Base-by-base conservation (phyloP, 805 yeast genomes). In the Nakazawaea ernobii region DNA sequence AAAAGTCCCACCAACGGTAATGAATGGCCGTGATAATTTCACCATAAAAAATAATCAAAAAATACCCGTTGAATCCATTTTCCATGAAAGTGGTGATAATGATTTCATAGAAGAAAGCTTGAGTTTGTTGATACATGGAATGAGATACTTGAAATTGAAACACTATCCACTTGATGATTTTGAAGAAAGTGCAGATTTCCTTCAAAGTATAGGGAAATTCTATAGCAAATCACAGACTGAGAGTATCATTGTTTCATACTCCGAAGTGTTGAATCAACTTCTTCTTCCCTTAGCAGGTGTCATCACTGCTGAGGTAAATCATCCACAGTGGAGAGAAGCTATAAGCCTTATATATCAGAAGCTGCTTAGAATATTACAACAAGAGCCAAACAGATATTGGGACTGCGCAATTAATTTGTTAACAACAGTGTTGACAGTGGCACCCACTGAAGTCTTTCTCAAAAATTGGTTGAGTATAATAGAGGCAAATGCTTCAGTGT, bases 321-420 rank as follows among this genome's bases (percentile, higher is more conserved):
- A 92, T 61, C 99, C 99, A 3, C 80, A 85, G 1, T 94, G 99
- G 99, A 82, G 84, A 0, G 86, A 81, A 36, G 94, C 97, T 0
- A 77, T 89, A 46, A 75, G 76, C 20, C 67, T 71, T 15, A 79
- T 92, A 11, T 82, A 77, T 60, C 63, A 70, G 13, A 77, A 74
- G 48, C 47, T 44, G 69, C 13, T 73, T 71, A 36, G 63, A 60
- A 48, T 75, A 67, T 42, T 71, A 75, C 68, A 74, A 65, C 48
- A 56, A 58, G 37, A 73, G 63, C 49, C 73, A 54, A 49, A 53
- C 20, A 74, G 71, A 54, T 74, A 69, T 48, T 89, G 96, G 95
- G 74, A 79, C 8, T 70, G 78, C 45, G 77, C 87, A 5, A 73
- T 85, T 42, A 78, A 83, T 30, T 59, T 92, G 40, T 77, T 85